Conservation (phyloP, 495 filamentous ascomycete species). For the Neurospora pannonica region DNA sequence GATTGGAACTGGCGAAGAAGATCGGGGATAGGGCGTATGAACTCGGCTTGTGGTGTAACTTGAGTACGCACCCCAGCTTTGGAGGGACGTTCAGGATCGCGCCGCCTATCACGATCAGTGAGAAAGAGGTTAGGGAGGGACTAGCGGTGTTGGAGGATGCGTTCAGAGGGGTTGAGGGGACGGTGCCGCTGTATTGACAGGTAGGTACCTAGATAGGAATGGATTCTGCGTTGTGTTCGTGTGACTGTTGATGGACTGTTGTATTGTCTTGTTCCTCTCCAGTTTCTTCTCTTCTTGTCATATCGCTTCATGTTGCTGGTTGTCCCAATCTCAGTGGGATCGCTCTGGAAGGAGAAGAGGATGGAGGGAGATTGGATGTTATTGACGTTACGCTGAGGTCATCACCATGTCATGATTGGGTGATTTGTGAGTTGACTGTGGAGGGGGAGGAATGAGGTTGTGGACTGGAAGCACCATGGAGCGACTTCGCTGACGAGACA, state of each 20-base stretch:
- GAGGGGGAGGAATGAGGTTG: no score
- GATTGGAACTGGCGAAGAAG: constrained; percentile 33
- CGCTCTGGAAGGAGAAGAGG: no score
- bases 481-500: no score
- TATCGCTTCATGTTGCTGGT: no score
- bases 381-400: no score
- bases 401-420: not conserved
- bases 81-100: constrained; percentile 48
- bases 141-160: constrained; percentile 39
- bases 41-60: constrained; percentile 43
- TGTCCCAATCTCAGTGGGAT: no score
- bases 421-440: not conserved
- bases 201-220: not conserved
- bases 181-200: constrained; percentile 9
- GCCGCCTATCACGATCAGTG: constrained; percentile 45
- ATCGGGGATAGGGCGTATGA: constrained; percentile 37
- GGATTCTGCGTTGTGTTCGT: not conserved
- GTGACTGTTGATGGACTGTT: not conserved
- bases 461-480: no score
- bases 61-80: constrained; percentile 42
- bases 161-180: constrained; percentile 20
- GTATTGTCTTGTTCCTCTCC: no score
- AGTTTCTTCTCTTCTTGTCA: no score
- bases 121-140: constrained; percentile 40
- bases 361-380: no score